Conservation (phyloP, 2,329 filamentous ascomycete species). For the Monosporascus sp. region DNA sequence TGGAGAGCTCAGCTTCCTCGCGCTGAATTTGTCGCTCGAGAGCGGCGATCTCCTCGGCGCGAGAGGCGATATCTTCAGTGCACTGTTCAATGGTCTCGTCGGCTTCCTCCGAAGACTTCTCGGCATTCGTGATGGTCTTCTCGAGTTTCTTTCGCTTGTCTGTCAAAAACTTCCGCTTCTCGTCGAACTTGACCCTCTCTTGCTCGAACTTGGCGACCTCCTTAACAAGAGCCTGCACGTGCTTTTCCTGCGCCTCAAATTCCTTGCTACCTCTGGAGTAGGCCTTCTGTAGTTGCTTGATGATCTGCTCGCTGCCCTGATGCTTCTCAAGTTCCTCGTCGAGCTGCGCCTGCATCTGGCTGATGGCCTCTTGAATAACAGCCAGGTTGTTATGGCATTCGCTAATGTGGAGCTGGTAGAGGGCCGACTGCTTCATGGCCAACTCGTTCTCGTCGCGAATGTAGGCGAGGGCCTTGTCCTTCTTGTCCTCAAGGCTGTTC, state of each 20-base stretch:
- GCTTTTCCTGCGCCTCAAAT: constrained; percentile 76
- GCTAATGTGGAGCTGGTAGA: constrained; percentile 87
- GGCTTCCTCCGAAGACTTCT: constrained; percentile 68
- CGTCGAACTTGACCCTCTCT: constrained; percentile 93
- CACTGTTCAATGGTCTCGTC: constrained; percentile 74
- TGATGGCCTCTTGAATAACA: constrained; percentile 83
- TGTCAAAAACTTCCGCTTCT: constrained; percentile 90
- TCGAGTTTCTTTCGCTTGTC: constrained; percentile 94
- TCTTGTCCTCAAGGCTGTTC: constrained; percentile 88
- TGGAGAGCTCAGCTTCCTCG: constrained; percentile 76
- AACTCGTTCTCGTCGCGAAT: constrained; percentile 93
- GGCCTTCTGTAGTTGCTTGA: constrained; percentile 81
- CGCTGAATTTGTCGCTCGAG: constrained; percentile 71
- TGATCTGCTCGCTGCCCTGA: constrained; percentile 80
- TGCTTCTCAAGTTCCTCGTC: constrained; percentile 88
- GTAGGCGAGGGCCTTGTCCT: constrained; percentile 85
- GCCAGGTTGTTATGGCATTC: constrained; percentile 85
- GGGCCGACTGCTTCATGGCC: constrained; percentile 77
- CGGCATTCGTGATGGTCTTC: constrained; percentile 75
- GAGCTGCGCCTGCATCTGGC: constrained; percentile 83
- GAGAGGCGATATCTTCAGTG: constrained; percentile 69
- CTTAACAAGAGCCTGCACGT: constrained; percentile 72
- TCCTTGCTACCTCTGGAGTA: constrained; percentile 81
- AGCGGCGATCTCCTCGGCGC: constrained; percentile 65
- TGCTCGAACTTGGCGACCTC: constrained; percentile 93